Evolutionary conservation across 1,284 basidiomycete species (phyloP).

Genomic region (Boletus chippewaensis): DNA sequence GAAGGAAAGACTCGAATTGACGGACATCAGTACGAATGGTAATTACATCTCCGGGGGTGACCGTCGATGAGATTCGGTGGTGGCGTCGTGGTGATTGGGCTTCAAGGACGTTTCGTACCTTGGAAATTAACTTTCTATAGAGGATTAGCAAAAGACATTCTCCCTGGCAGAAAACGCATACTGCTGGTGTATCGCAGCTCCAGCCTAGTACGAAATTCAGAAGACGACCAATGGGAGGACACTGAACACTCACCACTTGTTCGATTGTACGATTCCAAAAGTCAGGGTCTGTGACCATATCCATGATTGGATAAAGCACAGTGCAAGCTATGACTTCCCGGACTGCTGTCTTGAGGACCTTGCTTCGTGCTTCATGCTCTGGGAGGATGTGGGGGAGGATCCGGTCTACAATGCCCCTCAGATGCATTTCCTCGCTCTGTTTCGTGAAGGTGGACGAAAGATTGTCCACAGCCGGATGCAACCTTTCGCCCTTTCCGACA

Average conservation of each 20-base stretch:
- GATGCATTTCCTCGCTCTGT: slow-evolving; percentile 83
- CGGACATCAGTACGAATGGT: slow-evolving; percentile 71
- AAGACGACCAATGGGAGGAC: not conserved
- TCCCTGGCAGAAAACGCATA: slow-evolving; percentile 35
- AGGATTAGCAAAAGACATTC: slow-evolving; percentile 5
- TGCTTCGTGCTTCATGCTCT: slow-evolving; percentile 65
- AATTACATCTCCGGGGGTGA: slow-evolving; percentile 52
- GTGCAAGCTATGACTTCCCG: slow-evolving; percentile 81
- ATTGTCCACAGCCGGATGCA: slow-evolving; percentile 79
- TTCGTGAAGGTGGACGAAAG: slow-evolving; percentile 83
- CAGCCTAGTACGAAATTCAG: slow-evolving; percentile 48
- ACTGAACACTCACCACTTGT: slow-evolving; percentile 59
- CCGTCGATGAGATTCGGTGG: slow-evolving; percentile 35
- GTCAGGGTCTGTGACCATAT: slow-evolving; percentile 90
- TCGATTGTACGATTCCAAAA: slow-evolving; percentile 95
- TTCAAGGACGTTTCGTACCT: slow-evolving; percentile 78
- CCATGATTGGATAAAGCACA: slow-evolving; percentile 81
- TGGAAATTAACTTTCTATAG: slow-evolving; percentile 70
- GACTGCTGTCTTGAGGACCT: slow-evolving; percentile 64
- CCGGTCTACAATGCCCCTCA: slow-evolving; percentile 64
- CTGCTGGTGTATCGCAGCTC: slow-evolving; percentile 87
- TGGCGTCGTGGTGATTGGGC: slow-evolving; percentile 60
- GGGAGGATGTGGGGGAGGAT: slow-evolving; percentile 72
- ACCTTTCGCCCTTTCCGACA: slow-evolving; percentile 51
- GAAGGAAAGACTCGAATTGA: slow-evolving; percentile 85